These are phyloP conservation scores for Meyerozyma guilliermondii DNA, from an alignment of 1,139 yeast genomes.

Conservation along the genomic window DNA sequence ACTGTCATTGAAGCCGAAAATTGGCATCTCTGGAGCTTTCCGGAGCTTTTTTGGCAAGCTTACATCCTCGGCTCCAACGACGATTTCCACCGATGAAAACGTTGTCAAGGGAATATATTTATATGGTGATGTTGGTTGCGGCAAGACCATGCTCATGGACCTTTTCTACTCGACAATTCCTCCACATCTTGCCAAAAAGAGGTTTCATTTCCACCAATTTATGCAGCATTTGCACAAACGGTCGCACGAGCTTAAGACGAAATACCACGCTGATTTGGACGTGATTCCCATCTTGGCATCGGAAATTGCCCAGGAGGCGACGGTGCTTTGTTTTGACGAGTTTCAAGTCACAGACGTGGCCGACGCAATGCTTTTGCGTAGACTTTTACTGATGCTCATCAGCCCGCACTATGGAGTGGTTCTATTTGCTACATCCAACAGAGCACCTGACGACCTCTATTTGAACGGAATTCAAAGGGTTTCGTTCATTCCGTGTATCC, in stretches of 20 bases:
- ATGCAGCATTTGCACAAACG: conserved; percentile 93
- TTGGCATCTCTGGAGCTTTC: conserved; percentile 36
- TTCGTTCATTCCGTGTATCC: conserved; percentile 87
- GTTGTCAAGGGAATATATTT: conserved; percentile 76
- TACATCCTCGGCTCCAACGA: conserved; percentile 6
- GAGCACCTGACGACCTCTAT: conserved; percentile 92
- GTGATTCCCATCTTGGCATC: conserved; percentile 81
- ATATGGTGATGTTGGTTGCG: conserved; percentile 98
- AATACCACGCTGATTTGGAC: conserved; percentile 64
- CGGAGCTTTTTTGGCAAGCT: conserved; percentile 27
- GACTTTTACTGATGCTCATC: conserved; percentile 59
- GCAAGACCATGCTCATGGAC: conserved; percentile 98
- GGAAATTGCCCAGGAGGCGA: conserved; percentile 70
- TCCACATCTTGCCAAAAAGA: conserved; percentile 60
- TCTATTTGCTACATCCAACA: conserved; percentile 87
- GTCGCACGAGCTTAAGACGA: conserved; percentile 65
- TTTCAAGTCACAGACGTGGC: conserved; percentile 97
- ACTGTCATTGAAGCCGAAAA: conserved; percentile 41
- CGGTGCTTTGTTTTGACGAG: conserved; percentile 90
- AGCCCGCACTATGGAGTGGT: conserved; percentile 75
- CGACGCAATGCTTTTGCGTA: conserved; percentile 90
- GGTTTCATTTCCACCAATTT: conserved; percentile 93
- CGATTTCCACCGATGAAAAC: conserved; percentile 17
- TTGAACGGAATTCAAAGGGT: conserved; percentile 90
- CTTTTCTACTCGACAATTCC: conserved; percentile 85